Percentiles rank a stretch among this genome's conserved stretches.
phyloP scores from a whole-genome alignment of 495 filamentous ascomycete species.

The Venustampulla echinocandica region DNA sequence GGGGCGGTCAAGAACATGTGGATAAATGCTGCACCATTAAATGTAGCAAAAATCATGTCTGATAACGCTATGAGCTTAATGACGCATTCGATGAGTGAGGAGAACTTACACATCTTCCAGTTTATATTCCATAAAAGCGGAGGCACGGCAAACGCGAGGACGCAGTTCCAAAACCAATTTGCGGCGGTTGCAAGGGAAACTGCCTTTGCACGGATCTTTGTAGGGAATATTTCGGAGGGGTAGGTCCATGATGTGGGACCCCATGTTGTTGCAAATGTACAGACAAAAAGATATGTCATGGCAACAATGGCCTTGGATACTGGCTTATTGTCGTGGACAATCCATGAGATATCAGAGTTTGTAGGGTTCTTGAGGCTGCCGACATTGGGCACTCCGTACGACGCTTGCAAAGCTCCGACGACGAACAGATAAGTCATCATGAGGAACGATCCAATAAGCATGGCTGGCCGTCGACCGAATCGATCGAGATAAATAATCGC shows the following conservation, averaged over 20 bases:
- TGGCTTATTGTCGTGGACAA: conserved; percentile 39
- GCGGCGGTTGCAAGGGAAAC: conserved; percentile 55
- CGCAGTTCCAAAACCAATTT: conserved; percentile 62
- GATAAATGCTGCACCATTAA: conserved; percentile 45
- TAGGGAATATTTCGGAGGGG: conserved; percentile 58
- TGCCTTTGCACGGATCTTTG: conserved; percentile 57
- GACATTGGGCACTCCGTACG: conserved; percentile 46
- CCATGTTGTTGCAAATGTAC: conserved; percentile 53
- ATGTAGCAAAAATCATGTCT: conserved; percentile 36
- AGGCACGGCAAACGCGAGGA: conserved; percentile 42
- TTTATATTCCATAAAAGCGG: conserved; percentile 36
- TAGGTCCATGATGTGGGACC: conserved; percentile 56
- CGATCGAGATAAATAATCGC: conserved; percentile 49
- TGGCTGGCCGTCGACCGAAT: conserved; percentile 42
- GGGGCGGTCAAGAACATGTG: conserved; percentile 51
- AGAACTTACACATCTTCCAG: conserved; percentile 10
- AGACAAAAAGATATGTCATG: conserved; percentile 57
- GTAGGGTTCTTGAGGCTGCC: conserved; percentile 29
- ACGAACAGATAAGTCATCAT: conserved; percentile 49
- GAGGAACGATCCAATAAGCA: conserved; percentile 40
- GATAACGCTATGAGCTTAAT: conserved; percentile 16
- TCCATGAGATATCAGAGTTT: conserved; percentile 47
- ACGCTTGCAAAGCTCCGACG: conserved; percentile 47
- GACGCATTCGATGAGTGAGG: conserved; percentile 13
- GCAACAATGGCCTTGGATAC: conserved; percentile 50